These are phyloP conservation scores for Fusarium euwallaceae DNA, from an alignment of 2,329 filamentous ascomycete species.

Conservation along the genomic window DNA sequence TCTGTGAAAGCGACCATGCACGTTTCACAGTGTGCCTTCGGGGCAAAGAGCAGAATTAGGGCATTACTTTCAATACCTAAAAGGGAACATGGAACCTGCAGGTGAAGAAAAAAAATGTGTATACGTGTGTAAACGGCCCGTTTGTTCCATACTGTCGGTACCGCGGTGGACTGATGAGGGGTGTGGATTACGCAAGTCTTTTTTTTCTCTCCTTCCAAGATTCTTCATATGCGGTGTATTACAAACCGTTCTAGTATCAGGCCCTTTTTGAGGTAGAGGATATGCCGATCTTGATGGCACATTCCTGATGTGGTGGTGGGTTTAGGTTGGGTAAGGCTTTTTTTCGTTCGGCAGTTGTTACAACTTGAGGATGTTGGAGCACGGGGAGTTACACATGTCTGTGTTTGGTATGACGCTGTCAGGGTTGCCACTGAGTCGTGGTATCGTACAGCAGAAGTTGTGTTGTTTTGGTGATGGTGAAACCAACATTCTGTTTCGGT, in stretches of 20 bases:
- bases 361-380: not conserved
- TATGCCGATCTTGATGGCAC: not conserved
- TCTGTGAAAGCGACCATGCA: not conserved
- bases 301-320: not conserved
- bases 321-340: not conserved
- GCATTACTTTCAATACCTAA: not conserved
- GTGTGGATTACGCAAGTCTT: not conserved
- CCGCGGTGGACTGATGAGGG: conserved; percentile 1
- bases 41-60: not conserved
- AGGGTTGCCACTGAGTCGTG: not conserved
- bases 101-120: not conserved
- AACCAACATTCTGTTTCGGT: not conserved
- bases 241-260: not conserved
- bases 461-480: not conserved
- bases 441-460: not conserved
- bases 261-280: not conserved
- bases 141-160: conserved; percentile 20
- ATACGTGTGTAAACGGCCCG: conserved; percentile 10
- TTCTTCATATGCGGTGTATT: not conserved
- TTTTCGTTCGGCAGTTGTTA: not conserved
- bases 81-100: not conserved
- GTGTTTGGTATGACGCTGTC: not conserved
- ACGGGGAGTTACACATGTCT: not conserved
- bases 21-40: not conserved
- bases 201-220: not conserved